A percentile compares a stretch with the other conserved stretches of the same genome.
Conservation (phyloP, 2,329 filamentous ascomycete genomes). For the Stylonectria norvegica region DNA sequence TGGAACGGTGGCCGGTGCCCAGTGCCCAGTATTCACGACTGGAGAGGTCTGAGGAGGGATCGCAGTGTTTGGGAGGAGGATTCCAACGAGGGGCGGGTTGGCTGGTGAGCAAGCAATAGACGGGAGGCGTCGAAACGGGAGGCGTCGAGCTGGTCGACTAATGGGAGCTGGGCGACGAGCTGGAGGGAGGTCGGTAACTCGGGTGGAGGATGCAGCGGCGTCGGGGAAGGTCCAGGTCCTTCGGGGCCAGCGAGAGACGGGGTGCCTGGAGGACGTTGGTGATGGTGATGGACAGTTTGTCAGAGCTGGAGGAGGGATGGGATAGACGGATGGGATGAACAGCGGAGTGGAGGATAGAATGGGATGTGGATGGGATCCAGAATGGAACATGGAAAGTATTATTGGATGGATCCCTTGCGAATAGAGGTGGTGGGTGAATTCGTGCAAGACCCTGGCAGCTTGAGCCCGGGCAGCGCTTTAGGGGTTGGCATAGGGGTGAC, state of each 20-base stretch:
- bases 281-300: neutral
- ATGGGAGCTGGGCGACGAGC: neutral
- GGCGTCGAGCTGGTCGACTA: too few relatives aligned
- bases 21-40: too few relatives aligned
- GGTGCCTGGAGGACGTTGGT: neutral
- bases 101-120: neutral
- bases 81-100: neutral
- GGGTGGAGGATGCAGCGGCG: neutral
- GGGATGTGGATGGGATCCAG: neutral
- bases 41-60: too few relatives aligned
- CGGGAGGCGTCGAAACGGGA: neutral
- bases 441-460: too few relatives aligned
- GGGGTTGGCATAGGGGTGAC: too few relatives aligned
- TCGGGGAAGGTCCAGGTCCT: too few relatives aligned
- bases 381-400: neutral
- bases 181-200: neutral
- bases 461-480: too few relatives aligned
- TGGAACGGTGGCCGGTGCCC: neutral
- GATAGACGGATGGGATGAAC: neutral
- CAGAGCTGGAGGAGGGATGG: too few relatives aligned
- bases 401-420: too few relatives aligned
- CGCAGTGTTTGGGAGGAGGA: too few relatives aligned
- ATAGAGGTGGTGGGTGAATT: too few relatives aligned
- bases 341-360: neutral
- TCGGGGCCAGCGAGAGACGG: too few relatives aligned